Conservation (phyloP, 1,284 basidiomycete genomes). For the Naganishia liquefaciens region DNA sequence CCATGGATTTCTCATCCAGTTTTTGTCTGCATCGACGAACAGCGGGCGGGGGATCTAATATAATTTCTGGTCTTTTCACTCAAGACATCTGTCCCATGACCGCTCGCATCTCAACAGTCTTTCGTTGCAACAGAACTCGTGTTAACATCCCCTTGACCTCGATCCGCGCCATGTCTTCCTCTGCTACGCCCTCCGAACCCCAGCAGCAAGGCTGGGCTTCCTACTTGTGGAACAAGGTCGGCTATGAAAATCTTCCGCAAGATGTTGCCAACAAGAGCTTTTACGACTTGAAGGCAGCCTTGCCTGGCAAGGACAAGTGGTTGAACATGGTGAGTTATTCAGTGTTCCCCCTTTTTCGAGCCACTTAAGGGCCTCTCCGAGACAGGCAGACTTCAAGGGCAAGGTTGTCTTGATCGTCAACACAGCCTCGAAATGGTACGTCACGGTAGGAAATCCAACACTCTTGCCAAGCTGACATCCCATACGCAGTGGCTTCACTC, state of each 20-base stretch:
- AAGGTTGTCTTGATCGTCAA: slow-evolving; percentile 61
- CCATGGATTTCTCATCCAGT: background rate
- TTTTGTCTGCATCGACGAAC: no score
- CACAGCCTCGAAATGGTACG: slow-evolving; percentile 58
- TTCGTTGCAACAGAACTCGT: background rate
- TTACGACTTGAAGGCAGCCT: slow-evolving; percentile 53
- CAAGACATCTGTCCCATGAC: background rate
- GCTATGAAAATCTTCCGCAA: slow-evolving; percentile 44
- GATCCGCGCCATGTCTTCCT: slow-evolving; percentile 9
- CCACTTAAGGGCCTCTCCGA: background rate
- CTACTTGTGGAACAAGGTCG: slow-evolving; percentile 30
- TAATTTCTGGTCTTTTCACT: background rate
- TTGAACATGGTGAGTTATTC: slow-evolving; percentile 47
- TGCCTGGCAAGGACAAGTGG: slow-evolving; percentile 48
- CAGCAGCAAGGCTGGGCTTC: slow-evolving; percentile 22
- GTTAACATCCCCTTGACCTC: background rate
- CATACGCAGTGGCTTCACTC: slow-evolving; percentile 47
- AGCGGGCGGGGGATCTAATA: background rate
- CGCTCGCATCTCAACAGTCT: background rate
- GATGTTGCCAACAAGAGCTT: slow-evolving; percentile 45
- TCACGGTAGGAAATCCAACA: background rate
- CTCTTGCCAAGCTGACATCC: background rate
- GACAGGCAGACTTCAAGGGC: slow-evolving; percentile 52
- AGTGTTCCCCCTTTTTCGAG: slow-evolving; percentile 34
- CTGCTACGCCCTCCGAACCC: background rate